Conservation (phyloP, 2,329 filamentous ascomycete species). For the Fusarium chuoi region DNA sequence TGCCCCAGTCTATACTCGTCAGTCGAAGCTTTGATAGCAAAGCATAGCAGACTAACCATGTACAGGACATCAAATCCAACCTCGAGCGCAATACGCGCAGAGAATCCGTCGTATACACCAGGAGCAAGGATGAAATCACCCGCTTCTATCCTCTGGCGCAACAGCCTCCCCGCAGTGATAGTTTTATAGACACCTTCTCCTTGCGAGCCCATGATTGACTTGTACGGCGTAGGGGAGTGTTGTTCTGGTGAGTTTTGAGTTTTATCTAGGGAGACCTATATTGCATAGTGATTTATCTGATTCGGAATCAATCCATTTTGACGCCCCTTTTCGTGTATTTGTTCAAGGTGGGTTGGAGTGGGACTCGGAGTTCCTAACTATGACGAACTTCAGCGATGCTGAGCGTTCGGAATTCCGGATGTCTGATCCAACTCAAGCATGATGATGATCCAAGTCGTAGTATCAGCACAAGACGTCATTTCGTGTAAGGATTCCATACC, state of each 20-base stretch:
- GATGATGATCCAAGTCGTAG: not conserved
- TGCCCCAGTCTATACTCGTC: not conserved
- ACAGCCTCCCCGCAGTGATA: not conserved
- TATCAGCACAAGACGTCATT: not conserved
- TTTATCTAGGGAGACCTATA: not conserved
- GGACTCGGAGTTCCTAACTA: not conserved
- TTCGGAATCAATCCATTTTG: not conserved
- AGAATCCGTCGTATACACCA: not conserved
- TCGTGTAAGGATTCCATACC: not conserved
- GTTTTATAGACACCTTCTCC: not conserved
- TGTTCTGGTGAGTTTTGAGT: not conserved
- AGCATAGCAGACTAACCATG: not conserved
- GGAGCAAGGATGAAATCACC: not conserved
- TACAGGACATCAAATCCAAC: conserved; percentile 5
- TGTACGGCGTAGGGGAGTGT: not conserved
- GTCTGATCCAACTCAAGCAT: too few species aligned
- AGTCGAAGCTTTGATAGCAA: not conserved
- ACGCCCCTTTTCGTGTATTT: not conserved
- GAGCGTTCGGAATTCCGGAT: not conserved
- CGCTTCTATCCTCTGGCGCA: not conserved
- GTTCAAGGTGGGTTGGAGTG: not conserved
- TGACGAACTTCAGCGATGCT: not conserved
- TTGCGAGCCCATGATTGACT: not conserved
- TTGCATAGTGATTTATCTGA: not conserved
- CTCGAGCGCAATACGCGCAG: not conserved